phyloP scores from a whole-genome alignment of 1,284 basidiomycete genomes.

The Leccinum proliferum region DNA sequence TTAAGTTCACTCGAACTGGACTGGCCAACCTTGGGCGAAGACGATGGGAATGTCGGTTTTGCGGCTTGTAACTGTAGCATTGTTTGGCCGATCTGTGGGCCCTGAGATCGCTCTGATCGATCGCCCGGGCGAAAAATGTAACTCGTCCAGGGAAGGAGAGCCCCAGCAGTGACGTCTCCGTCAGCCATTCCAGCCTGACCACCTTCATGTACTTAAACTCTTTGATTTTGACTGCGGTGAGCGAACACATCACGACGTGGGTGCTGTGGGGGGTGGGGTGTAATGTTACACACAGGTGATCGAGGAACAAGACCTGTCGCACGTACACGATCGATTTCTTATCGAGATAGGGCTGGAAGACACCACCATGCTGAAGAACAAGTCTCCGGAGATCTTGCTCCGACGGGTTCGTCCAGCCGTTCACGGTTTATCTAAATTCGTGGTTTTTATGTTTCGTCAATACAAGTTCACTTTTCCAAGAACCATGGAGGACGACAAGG shows the following conservation, averaged over 20 bases:
- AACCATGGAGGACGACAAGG: neutral
- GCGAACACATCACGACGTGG: conserved; percentile 85
- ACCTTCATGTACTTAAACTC: conserved; percentile 91
- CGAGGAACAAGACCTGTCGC: neutral
- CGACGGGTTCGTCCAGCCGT: conserved; percentile 87
- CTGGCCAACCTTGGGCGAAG: neutral
- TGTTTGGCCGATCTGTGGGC: conserved; percentile 30
- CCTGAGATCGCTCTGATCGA: conserved; percentile 45
- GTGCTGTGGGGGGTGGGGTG: conserved; percentile 45
- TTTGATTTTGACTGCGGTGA: conserved; percentile 85
- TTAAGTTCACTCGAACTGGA: neutral
- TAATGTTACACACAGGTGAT: conserved; percentile 5
- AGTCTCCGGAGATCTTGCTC: conserved; percentile 80
- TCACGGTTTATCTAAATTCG: conserved; percentile 51
- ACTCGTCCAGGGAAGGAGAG: conserved; percentile 73
- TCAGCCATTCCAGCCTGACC: conserved; percentile 83
- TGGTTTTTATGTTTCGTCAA: neutral
- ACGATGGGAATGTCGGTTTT: conserved; percentile 1
- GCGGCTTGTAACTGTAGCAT: conserved; percentile 10
- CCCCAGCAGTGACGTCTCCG: conserved; percentile 61
- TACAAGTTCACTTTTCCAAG: neutral
- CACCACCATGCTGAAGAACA: conserved; percentile 80
- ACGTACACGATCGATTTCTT: conserved; percentile 71
- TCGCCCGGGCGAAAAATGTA: conserved; percentile 52
- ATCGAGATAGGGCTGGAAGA: conserved; percentile 81